Percentiles rank a stretch among this genome's conserved stretches.
These are phyloP conservation scores for Bassia scoparia DNA, from an alignment of 148 eudicot genomes.

Conservation along the genomic window DNA sequence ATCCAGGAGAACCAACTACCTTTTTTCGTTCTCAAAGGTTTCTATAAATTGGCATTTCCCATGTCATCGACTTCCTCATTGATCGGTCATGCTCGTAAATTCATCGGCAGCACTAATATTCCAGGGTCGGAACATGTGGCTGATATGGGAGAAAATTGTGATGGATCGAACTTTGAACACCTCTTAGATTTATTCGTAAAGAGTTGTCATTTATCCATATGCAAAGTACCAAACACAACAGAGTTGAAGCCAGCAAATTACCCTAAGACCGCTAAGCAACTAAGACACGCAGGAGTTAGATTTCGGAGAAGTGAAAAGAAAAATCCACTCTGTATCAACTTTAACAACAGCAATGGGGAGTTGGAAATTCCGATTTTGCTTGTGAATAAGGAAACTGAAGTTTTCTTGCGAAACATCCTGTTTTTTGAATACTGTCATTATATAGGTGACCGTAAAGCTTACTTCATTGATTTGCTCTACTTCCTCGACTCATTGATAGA, in stretches of 20 bases:
- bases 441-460: not conserved
- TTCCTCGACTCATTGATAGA: constrained; percentile 22
- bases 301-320: constrained; percentile 1
- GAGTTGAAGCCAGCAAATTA: not conserved
- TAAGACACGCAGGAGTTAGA: constrained; percentile 22
- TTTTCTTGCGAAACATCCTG: constrained; percentile 16
- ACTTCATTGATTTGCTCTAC: constrained; percentile 16
- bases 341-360: constrained; percentile 1
- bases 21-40: constrained; percentile 2
- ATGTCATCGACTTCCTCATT: not conserved
- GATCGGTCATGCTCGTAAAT: not conserved
- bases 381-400: constrained; percentile 1
- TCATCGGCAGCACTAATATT: not conserved
- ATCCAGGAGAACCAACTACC: constrained; percentile 23
- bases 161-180: not conserved
- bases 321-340: constrained; percentile 11
- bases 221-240: not conserved
- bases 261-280: constrained; percentile 2
- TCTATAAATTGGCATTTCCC: constrained; percentile 1
- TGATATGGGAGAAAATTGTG: not conserved
- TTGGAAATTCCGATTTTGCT: constrained; percentile 15
- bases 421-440: constrained; percentile 22
- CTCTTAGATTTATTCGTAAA: not conserved
- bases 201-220: not conserved
- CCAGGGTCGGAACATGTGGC: not conserved